phyloP scores from a whole-genome alignment of 352 stramenopile genomes.

The Globisporangium paddicum region DNA sequence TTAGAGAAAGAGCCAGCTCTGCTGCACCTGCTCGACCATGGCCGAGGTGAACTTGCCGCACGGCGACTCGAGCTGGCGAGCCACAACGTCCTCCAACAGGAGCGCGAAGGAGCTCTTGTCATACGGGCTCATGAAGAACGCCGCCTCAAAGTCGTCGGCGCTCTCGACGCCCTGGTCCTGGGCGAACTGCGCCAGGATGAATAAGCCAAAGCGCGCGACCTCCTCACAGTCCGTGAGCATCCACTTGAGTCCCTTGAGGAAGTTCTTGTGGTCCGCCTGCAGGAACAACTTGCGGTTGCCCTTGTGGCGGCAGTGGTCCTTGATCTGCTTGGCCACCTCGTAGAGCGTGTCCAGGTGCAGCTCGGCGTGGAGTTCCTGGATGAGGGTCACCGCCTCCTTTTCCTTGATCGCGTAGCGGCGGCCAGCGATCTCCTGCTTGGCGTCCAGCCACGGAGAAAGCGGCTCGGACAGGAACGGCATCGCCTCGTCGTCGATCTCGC shows the following conservation, averaged over 20 bases:
- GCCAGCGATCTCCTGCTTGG: slow-evolving; percentile 37
- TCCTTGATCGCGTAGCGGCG: slow-evolving; percentile 53
- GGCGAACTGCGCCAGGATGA: slow-evolving; percentile 58
- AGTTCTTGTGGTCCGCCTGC: slow-evolving; percentile 27
- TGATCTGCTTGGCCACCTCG: slow-evolving; percentile 55
- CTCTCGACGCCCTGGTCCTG: slow-evolving; percentile 28
- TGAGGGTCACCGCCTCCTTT: slow-evolving; percentile 34
- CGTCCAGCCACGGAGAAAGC: slow-evolving; percentile 55
- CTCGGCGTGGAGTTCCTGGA: slow-evolving; percentile 59
- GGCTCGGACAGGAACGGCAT: slow-evolving; percentile 46
- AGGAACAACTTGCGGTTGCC: slow-evolving; percentile 67
- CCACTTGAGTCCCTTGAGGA: slow-evolving; percentile 56
- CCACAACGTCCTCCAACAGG: slow-evolving; percentile 30
- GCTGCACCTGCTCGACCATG: slow-evolving; percentile 53
- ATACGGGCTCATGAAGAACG: slow-evolving; percentile 52
- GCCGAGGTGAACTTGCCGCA: slow-evolving; percentile 41
- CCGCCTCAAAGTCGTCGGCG: slow-evolving; percentile 7
- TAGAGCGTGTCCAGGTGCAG: slow-evolving; percentile 57
- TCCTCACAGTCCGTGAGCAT: slow-evolving; percentile 58
- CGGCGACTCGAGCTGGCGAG: slow-evolving; percentile 21
- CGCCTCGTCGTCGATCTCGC: slow-evolving; percentile 53
- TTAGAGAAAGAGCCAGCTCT: slow-evolving; percentile 44
- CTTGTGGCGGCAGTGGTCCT: slow-evolving; percentile 67
- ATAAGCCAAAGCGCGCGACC: slow-evolving; percentile 53
- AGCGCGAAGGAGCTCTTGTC: slow-evolving; percentile 59